Conservation (phyloP, 2,329 filamentous ascomycete genomes). For the Hymenoscyphus fructigenus region DNA sequence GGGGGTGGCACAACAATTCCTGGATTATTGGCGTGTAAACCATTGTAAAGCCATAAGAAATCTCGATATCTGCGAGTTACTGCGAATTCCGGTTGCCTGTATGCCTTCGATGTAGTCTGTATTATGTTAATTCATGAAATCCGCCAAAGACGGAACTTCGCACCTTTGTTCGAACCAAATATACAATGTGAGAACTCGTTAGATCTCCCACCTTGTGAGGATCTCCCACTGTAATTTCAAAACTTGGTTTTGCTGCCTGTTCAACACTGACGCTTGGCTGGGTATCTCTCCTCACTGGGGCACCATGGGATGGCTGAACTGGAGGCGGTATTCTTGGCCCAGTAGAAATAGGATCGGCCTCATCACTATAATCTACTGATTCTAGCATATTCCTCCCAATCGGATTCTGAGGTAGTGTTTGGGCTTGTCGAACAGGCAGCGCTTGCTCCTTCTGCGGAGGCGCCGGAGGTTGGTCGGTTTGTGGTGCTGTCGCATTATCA, state of each 20-base stretch:
- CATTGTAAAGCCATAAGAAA: slow-evolving; percentile 96
- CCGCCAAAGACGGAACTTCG: slow-evolving; percentile 18
- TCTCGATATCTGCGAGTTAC: slow-evolving; percentile 94
- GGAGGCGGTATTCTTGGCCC: slow-evolving; percentile 66
- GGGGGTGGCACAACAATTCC: slow-evolving; percentile 94
- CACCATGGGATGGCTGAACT: slow-evolving; percentile 57
- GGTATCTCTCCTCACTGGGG: slow-evolving; percentile 50
- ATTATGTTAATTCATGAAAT: slow-evolving; percentile 21
- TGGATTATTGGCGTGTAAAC: slow-evolving; percentile 89
- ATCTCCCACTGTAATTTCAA: slow-evolving; percentile 89
- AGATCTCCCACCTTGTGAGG: slow-evolving; percentile 97
- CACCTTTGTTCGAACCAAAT: slow-evolving; percentile 92
- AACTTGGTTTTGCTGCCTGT: slow-evolving; percentile 88
- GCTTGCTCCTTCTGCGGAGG: slow-evolving; percentile 68
- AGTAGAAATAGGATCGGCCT: slow-evolving; percentile 46
- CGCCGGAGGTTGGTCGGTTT: slow-evolving; percentile 60
- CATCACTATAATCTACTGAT: slow-evolving; percentile 70
- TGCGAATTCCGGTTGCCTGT: slow-evolving; percentile 86
- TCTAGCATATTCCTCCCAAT: slow-evolving; percentile 55
- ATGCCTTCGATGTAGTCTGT: slow-evolving; percentile 92
- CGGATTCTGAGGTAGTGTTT: slow-evolving; percentile 46
- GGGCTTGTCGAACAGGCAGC: slow-evolving; percentile 48
- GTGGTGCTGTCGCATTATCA: slow-evolving; percentile 41
- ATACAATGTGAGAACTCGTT: slow-evolving; percentile 96
- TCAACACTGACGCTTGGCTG: slow-evolving; percentile 86